Base-by-base conservation (phyloP, 1,284 basidiomycete species). In the Ceratobasidium papillatum region DNA sequence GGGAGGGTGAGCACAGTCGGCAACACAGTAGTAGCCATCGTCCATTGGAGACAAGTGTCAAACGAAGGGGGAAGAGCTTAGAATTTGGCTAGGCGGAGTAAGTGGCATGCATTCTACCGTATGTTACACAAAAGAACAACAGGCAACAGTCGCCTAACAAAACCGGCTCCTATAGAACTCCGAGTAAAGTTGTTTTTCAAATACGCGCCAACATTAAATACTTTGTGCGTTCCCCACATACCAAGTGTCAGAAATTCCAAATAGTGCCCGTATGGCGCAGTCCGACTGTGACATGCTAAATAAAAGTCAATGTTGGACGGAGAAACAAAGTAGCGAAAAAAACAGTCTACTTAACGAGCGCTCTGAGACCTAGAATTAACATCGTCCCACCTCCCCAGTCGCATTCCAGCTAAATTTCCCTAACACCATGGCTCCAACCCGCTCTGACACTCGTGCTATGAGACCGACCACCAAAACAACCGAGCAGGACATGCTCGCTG, bases 271-370 rank as follows among this genome's bases (percentile, higher is more conserved):
- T 41, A 59, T 32, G n/a, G 36, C 22, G 36, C 36, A 1, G 25
- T 22, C 36, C 22, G 36, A 25, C n/a, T 11, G 11, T 19, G 56
- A 38, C 56, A 41, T 22, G 2, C 34, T 36, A 36, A 38, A 32
- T 3, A 27, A 34, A 30, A 59, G 19, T 19, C n/a, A 11, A 41
- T 59, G 56, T 59, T 22, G 25, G 34, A 41, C 34, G 36, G 36
- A 38, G n/a, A 22, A 59, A 22, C 56, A 41, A 19, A 59, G 8
- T n/a, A 17, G 56, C n/a, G 56, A 47, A 41, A 59, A 59, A 59
- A 59, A 25, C 4, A 1, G 34, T 19, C 34, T 59, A 59, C 27
- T 34, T 59, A 41, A 59, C 7, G 36, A 5, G 56, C 22, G 36
- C 19, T n/a, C 36, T 34, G 12, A 59, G 56, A 36, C n/a, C 54